Evolutionary conservation across 176 grass and related monocot genomes (phyloP).

Genomic region (Zoysia japonica): DNA sequence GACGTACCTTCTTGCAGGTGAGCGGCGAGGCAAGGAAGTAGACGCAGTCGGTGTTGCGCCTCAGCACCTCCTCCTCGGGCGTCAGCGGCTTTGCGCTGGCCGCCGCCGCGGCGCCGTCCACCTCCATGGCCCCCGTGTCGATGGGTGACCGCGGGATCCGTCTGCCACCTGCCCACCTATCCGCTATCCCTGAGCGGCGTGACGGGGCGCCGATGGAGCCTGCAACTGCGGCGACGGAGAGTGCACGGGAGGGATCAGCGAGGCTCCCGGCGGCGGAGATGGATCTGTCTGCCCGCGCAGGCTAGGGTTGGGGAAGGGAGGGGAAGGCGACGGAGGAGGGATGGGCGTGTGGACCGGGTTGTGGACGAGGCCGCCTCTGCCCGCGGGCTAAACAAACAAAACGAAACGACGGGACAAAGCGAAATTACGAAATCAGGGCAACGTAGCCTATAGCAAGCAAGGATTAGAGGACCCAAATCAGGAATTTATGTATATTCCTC

Average conservation of each 20-base stretch:
- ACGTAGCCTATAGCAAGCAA: no score
- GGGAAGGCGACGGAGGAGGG: background rate
- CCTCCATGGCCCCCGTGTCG: slow-evolving; percentile 54
- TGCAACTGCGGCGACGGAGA: background rate
- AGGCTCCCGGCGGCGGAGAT: slow-evolving; percentile 7
- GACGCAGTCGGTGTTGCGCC: slow-evolving; percentile 90
- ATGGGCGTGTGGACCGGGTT: slow-evolving; percentile 24
- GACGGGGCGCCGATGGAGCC: slow-evolving; percentile 21
- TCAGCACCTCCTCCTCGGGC: slow-evolving; percentile 76
- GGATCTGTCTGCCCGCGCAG: slow-evolving; percentile 24
- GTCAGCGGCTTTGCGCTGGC: slow-evolving; percentile 42
- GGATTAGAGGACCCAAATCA: no score
- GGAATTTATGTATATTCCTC: no score
- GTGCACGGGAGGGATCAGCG: slow-evolving; percentile 16
- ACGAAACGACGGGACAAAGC: no score
- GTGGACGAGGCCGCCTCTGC: slow-evolving; percentile 7
- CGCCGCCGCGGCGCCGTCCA: slow-evolving; percentile 25
- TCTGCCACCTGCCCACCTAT: background rate
- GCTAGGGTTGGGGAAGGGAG: slow-evolving; percentile 39
- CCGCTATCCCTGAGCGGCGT: background rate
- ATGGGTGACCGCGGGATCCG: slow-evolving; percentile 7
- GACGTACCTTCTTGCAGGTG: slow-evolving; percentile 92
- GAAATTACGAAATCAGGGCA: no score
- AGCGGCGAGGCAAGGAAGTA: slow-evolving; percentile 97
- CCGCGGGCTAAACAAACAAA: background rate